These are phyloP conservation scores for Naganishia vishniacii DNA, from an alignment of 768 basidiomycete genomes.

Conservation along the genomic window DNA sequence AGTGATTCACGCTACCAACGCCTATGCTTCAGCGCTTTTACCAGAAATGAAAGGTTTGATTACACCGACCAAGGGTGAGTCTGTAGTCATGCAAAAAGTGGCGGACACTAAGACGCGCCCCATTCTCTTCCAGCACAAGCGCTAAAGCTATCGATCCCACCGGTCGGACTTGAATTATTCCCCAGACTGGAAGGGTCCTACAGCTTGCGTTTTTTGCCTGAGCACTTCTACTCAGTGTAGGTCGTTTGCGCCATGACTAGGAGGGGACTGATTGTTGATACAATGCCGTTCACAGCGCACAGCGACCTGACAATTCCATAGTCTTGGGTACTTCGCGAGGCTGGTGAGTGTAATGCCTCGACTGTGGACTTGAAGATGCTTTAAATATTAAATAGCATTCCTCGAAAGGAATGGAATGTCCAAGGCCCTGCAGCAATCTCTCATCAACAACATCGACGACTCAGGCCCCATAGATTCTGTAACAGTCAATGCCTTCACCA, in stretches of 20 bases:
- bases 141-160: slow-evolving; percentile 33
- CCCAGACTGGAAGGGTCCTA: slow-evolving; percentile 28
- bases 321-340: slow-evolving; percentile 33
- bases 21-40: slow-evolving; percentile 70
- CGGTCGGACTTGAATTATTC: slow-evolving; percentile 31
- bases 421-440: slow-evolving; percentile 11
- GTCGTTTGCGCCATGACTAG: background rate
- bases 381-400: no score
- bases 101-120: background rate
- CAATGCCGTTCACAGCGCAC: slow-evolving; percentile 18
- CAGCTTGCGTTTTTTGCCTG: slow-evolving; percentile 33
- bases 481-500: slow-evolving; percentile 29
- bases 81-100: no score
- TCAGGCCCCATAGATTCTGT: slow-evolving; percentile 25
- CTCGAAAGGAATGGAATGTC: slow-evolving; percentile 30
- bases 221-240: slow-evolving; percentile 38
- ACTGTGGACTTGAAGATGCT: no score
- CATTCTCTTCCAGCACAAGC: slow-evolving; percentile 30
- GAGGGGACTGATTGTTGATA: background rate
- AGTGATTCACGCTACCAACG: slow-evolving; percentile 83
- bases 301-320: slow-evolving; percentile 36
- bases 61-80: slow-evolving; percentile 32
- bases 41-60: slow-evolving; percentile 54
- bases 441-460: slow-evolving; percentile 35
- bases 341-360: slow-evolving; percentile 26